Evolutionary conservation across 345 rosid genomes (phyloP), one percentile per base, ranked within the genome.

Genomic region (Lepidium aucheri): DNA sequence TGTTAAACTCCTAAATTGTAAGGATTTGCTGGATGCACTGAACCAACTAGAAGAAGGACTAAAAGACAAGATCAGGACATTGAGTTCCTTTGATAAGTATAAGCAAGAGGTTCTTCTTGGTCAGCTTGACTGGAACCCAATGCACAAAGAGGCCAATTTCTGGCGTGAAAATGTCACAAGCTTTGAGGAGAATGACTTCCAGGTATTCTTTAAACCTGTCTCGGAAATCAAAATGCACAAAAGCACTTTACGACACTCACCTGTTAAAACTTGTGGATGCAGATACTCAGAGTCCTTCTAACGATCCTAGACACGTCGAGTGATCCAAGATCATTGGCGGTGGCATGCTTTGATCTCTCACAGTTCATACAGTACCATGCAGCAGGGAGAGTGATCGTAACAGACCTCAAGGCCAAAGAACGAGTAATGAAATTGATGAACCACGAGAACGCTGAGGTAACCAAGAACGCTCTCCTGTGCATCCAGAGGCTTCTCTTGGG

Each of bases 101-200:
- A 93, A 88, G 82, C 97, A 93, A 76, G 98, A 90, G 81, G 91
- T 88, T 69, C 96, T 90, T 57, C 97, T 88, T 16, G 97, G 96
- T 38, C 95, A 88, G 61, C 95, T 93, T 53, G 99, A 93, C 67
- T 93, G 99, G 99, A 88, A 92, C 72, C 92, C 99, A 38, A 84
- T 93, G 96, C 98, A 93, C 82, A 93, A 93, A 74, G 96, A 93
- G 68, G 83, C 89, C 46, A 47, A 75, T 20, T 93, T 93, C 79
- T 93, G 98, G 98, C 96, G 97, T 41, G 98, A 93, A 60, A 93
- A 88, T 60, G 79, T 93, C 49, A 79, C 80, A 6, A 67, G 63
- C 83, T 90, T 93, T 70, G 98, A 88, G 78, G 98, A 90, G 78
- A 88, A 83, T 60, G 90, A 93, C 78, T 90, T 93, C 86, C 96